phyloP scores from a whole-genome alignment of 768 basidiomycete species.

The Guyanaporus albipodus region DNA sequence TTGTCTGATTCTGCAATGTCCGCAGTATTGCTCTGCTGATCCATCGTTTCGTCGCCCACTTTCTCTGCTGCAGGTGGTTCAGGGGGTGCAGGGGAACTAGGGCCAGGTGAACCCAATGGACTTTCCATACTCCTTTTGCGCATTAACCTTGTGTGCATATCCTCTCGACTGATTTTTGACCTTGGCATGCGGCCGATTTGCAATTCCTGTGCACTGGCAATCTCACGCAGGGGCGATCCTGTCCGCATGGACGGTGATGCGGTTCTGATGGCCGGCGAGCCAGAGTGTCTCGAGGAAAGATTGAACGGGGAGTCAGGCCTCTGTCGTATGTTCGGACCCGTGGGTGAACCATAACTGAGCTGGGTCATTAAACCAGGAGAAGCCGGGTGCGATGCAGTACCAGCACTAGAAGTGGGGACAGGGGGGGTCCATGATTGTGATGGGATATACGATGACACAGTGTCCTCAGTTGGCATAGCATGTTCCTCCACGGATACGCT shows the following conservation, averaged over 20 bases:
- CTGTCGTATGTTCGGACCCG: constrained; percentile 11
- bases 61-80: neutral
- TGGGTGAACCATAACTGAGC: constrained; percentile 19
- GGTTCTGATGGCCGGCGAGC: constrained; percentile 18
- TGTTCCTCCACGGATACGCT: constrained; percentile 12
- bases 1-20: constrained; percentile 7
- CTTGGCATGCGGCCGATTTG: constrained; percentile 25
- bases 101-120: constrained; percentile 27
- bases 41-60: neutral
- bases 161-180: constrained; percentile 50
- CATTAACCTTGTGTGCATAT: constrained; percentile 47
- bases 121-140: constrained; percentile 44
- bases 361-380: constrained; percentile 15
- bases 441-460: neutral
- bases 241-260: constrained; percentile 20
- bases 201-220: constrained; percentile 19
- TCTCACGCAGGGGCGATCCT: constrained; percentile 29
- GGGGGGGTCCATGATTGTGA: constrained; percentile 3
- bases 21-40: neutral
- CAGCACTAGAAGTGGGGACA: neutral
- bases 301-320: constrained; percentile 24
- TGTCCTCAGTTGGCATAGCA: constrained; percentile 3
- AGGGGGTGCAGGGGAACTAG: constrained; percentile 8
- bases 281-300: constrained; percentile 12
- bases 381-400: constrained; percentile 1